Base-by-base conservation (phyloP, 1,284 basidiomycete species). In the Trichosporon sp. region DNA sequence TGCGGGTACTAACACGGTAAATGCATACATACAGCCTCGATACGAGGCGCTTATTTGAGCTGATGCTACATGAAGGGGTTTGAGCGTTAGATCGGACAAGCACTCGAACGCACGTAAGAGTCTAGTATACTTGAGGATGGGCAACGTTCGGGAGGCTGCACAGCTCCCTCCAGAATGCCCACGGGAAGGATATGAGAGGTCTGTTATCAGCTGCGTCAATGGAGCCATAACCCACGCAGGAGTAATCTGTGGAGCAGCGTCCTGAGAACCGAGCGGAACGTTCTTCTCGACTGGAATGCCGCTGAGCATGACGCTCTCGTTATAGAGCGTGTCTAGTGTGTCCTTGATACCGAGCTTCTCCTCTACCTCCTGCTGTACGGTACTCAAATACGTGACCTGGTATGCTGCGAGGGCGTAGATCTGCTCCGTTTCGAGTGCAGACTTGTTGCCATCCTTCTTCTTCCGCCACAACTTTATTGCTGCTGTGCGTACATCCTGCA, bases 391-490 rank as follows among this genome's bases (percentile, higher is more conserved):
- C 5, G 78, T 77, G 56, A 79, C 68, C 68, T 77, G 76, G 66
- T 78, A 79, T 3, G 76, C 78, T 1, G 76, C 77, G 21, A 79
- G 66, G 0, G 75, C 78, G 35, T 78, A 74, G 31, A 78, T 69
- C 48, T 76, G 74, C 11, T 68, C 46, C 21, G 68, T 64, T 67
- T 74, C 54, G 26, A 59, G 54, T 26, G 26, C 54, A 2, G 54
- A 56, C n/a, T 31, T 59, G 54, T 59, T 59, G 54, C 11, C 12
- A 26, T 26, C 26, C 54, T 59, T 59, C 54, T 59, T 59, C 54
- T 59, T 59, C 54, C 12, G 54, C 26, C 54, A 59, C 4, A 64
- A 64, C 35, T 64, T 64, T 2, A 6, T 31, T 5, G 63, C 63
- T 12, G 35, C 6, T 3, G 19, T 3, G 12, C n/a, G 38, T 8